Base-by-base conservation (phyloP, 2,329 filamentous ascomycete genomes). In the Arthrobotrys iridis region DNA sequence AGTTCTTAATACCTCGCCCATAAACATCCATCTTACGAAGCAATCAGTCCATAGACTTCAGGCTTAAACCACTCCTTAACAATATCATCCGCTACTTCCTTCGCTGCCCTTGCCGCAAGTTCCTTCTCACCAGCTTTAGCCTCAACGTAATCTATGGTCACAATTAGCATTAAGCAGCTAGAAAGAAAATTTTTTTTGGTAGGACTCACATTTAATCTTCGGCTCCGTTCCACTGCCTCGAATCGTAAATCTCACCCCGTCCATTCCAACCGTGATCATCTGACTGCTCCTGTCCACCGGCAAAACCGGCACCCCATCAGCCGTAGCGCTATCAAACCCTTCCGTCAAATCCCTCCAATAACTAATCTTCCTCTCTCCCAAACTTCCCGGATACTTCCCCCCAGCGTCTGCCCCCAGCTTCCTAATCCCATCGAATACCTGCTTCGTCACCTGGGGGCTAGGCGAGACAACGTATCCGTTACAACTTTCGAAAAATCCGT, bases 391-490 rank as follows among this genome's bases (percentile, higher is more conserved):
- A 67, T 84, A 79, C 13, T 83, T 83, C 52, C 24, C 41, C 18
- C 50, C 68, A 30, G 85, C 80, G 2, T 65, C 62, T 2, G 40
- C 64, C n/a, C 78, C 78, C 11, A 78, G 43, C 7, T 77, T 81
- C 30, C 88, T 83, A 59, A 90, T 87, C 0, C 82, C 82, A 10
- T 82, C 82, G 80, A 90, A 90, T 20, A 88, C 82, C n/a, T 80
- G 77, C 20, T 83, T 83, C 0, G 88, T 89, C 1, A 84, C 82
- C 0, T 83, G 82, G 0, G 87, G 82, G 1, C 83, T 85, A 0
- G 87, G 87, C 1, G 88, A 88, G 26, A 87, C 83, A 78, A 90
- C 85, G 77, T 90, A 90, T 4, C 86, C 88, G 78, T 90, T 90
- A 10, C 87, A 84, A 40, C 87, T 88, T 77, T 88, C 87, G 77